These are phyloP conservation scores for Cadophora gregata DNA, from an alignment of 2,329 filamentous ascomycete genomes.

Conservation along the genomic window DNA sequence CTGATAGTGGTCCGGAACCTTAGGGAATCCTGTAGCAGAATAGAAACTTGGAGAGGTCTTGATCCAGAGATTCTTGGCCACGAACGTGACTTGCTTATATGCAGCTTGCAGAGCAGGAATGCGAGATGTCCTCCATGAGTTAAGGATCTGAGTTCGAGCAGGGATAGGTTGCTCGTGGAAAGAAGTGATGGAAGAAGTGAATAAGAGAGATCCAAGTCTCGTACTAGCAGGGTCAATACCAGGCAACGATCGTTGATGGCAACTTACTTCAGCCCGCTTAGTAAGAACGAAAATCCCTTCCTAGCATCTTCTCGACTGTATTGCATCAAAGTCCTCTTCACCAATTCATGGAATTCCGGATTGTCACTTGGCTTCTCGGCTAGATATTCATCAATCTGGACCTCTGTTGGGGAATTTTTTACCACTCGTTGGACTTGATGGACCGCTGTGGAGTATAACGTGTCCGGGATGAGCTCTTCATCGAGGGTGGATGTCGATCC, in stretches of 20 bases:
- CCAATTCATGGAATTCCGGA: conserved; percentile 57
- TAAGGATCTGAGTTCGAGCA: conserved; percentile 66
- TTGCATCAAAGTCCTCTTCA: conserved; percentile 51
- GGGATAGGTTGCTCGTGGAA: conserved; percentile 65
- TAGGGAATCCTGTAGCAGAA: conserved; percentile 61
- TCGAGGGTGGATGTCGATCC: not conserved
- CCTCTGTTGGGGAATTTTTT: conserved; percentile 48
- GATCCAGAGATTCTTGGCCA: conserved; percentile 53
- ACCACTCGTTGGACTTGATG: conserved; percentile 47
- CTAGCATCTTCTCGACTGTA: conserved; percentile 39
- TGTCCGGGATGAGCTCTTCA: conserved; percentile 49
- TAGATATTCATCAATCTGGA: conserved; percentile 58
- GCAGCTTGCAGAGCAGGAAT: conserved; percentile 60
- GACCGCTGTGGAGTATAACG: conserved; percentile 56
- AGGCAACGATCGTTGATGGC: conserved; percentile 29
- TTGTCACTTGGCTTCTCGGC: conserved; percentile 57
- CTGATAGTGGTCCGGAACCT: conserved; percentile 53
- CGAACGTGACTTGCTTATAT: conserved; percentile 58
- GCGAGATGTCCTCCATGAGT: conserved; percentile 65
- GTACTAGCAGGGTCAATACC: conserved; percentile 52
- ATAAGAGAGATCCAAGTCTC: conserved; percentile 64
- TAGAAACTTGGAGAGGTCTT: conserved; percentile 61
- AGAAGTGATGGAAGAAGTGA: conserved; percentile 71
- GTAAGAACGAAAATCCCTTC: conserved; percentile 37
- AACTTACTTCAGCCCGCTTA: conserved; percentile 42